phyloP scores from a whole-genome alignment of 2,329 filamentous ascomycete genomes.

The Chaetothyriales sp. region DNA sequence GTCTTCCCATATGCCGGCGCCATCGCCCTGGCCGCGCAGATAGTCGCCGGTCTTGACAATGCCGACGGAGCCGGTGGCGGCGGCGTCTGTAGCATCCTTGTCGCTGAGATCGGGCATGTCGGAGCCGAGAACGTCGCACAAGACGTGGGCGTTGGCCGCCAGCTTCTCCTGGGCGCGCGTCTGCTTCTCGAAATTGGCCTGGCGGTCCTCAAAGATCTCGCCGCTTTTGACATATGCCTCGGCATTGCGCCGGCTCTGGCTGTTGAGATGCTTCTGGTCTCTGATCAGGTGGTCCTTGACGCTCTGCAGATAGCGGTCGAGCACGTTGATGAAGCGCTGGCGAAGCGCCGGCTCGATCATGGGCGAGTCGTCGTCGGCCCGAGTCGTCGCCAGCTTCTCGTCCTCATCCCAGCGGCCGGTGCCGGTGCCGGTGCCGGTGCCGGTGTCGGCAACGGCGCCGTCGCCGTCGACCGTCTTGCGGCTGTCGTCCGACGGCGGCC shows the following conservation, averaged over 20 bases:
- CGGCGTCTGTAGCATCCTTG: slow-evolving; percentile 54
- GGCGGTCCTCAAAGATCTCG: slow-evolving; percentile 94
- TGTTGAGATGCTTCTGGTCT: slow-evolving; percentile 80
- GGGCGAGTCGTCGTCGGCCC: slow-evolving; percentile 52
- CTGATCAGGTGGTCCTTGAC: slow-evolving; percentile 76
- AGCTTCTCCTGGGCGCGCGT: slow-evolving; percentile 85
- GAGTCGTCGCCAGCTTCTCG: slow-evolving; percentile 19
- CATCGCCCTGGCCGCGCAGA: slow-evolving; percentile 75
- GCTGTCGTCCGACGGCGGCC: slow-evolving; percentile 56
- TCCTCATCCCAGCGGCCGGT: slow-evolving; percentile 32
- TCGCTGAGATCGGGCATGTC: slow-evolving; percentile 93
- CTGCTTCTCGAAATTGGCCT: slow-evolving; percentile 89
- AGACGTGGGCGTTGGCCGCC: slow-evolving; percentile 73
- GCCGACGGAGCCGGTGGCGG: slow-evolving; percentile 67
- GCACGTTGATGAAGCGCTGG: slow-evolving; percentile 70
- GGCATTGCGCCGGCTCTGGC: slow-evolving; percentile 84
- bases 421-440: too few relatives aligned
- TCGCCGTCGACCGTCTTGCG: slow-evolving; percentile 75
- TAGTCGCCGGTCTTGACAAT: slow-evolving; percentile 91
- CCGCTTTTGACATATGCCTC: slow-evolving; percentile 98
- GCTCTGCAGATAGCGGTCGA: slow-evolving; percentile 82
- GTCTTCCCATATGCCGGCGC: slow-evolving; percentile 94
- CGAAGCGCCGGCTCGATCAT: slow-evolving; percentile 65
- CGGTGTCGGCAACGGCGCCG: slow-evolving; percentile 46
- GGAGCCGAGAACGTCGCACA: slow-evolving; percentile 73